These are phyloP conservation scores for Senna tora DNA, from an alignment of 306 rosid species.

Conservation along the genomic window DNA sequence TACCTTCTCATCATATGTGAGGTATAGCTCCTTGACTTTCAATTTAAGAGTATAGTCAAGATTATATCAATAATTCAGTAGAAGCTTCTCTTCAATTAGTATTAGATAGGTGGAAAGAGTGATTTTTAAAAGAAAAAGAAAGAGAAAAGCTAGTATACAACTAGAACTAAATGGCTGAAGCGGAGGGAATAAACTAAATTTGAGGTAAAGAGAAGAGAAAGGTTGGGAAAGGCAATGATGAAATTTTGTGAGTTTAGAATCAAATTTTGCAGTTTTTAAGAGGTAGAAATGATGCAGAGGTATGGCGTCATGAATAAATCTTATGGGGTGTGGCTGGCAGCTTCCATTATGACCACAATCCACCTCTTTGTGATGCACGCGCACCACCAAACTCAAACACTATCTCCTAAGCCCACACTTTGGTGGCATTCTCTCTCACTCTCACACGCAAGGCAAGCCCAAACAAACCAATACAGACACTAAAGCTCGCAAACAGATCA, in stretches of 20 bases:
- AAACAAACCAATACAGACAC: constrained; percentile 12
- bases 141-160: constrained; percentile 11
- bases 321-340: constrained; percentile 76
- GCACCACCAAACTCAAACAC: constrained; percentile 80
- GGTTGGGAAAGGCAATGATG: constrained; percentile 55
- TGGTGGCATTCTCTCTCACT: constrained; percentile 16
- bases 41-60: constrained; percentile 67
- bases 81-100: constrained; percentile 45
- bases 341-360: constrained; percentile 71
- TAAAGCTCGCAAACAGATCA: neutral
- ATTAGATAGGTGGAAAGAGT: constrained; percentile 29
- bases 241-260: constrained; percentile 59
- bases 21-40: constrained; percentile 73
- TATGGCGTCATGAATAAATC: constrained; percentile 81
- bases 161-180: constrained; percentile 33
- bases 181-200: constrained; percentile 32
- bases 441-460: constrained; percentile 42
- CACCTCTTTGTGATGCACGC: constrained; percentile 65
- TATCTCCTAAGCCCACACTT: constrained; percentile 41
- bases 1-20: constrained; percentile 44
- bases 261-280: constrained; percentile 50
- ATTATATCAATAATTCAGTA: constrained; percentile 58
- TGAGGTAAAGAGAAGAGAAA: neutral
- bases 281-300: constrained; percentile 64
- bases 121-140: constrained; percentile 4